Evolutionary conservation across 2,329 filamentous ascomycete species (phyloP), one percentile per base, ranked within the genome.

Genomic region (Juglanconis oblonga): DNA sequence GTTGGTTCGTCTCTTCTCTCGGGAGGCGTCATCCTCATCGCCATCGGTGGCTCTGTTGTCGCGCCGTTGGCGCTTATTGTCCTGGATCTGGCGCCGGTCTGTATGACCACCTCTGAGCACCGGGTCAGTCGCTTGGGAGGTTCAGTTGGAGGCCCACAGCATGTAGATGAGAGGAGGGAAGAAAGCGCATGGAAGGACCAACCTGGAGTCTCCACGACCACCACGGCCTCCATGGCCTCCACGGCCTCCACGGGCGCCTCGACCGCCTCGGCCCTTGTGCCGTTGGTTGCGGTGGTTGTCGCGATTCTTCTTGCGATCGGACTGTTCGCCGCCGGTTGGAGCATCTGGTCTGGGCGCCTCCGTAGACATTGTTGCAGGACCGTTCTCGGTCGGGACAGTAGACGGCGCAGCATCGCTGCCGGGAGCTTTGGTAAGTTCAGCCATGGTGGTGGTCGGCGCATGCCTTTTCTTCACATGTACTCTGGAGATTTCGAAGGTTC

Each of bases 1-100:
- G 64, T 87, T 85, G 62, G 86, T 83, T 3, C 77, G 75, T 29
- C 73, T 68, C 5, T 74, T 75, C 40, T 72, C 68, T 17, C 48
- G n/a, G 2, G 33, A 9, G 13, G 17, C 45, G 14, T 31, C 10
- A 5, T 36, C 47, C 14, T 31, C 48, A 33, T 47, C 57, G 32
- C 68, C 67, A 9, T 71, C 69, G 11, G 59, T 42, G 31, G 40
- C 45, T 17, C 52, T 35, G 29, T 59, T 53, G 40, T 57, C 55
- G 9, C 59, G 55, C 36, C 52, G 51, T 33, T 53, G 54, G 35
- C 58, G 50, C 38, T 58, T 58, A 36, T 13, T 31, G 32, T 62
- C 50, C 5, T 59, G 24, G 29, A 24, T 49, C 11, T 40, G 36
- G 49, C 55, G 54, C 35, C 50, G 58, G 51, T 60, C 51, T 48